Percentiles rank a stretch among this genome's conserved stretches.
These are phyloP conservation scores for Blastomyces gilchristii DNA, from an alignment of 2,329 filamentous ascomycete species.

Conservation along the genomic window DNA sequence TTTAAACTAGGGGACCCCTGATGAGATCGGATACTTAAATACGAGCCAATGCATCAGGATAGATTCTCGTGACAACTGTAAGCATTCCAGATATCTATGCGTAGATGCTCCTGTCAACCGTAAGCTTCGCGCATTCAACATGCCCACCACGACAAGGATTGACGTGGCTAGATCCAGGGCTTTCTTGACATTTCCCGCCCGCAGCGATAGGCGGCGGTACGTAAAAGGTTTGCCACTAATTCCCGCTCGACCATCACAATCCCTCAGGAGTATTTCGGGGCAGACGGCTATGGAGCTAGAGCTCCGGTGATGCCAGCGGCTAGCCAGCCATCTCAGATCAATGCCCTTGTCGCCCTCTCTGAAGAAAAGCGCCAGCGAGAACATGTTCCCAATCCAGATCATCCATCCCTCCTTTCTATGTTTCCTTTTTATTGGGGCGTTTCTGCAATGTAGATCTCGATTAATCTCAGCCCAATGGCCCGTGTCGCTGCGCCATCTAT, in stretches of 20 bases:
- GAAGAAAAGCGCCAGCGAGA: neutral
- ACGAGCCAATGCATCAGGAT: neutral
- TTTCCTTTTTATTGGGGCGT: neutral
- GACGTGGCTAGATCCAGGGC: constrained; percentile 1
- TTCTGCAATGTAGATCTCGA: constrained; percentile 6
- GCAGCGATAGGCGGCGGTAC: neutral
- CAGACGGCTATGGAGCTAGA: neutral
- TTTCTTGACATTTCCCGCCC: neutral
- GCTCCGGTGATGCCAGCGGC: neutral
- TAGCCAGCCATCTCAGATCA: neutral
- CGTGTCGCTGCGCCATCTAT: too few species aligned
- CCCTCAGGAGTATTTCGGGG: neutral
- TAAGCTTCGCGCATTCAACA: neutral
- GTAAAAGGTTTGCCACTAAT: neutral
- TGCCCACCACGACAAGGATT: neutral
- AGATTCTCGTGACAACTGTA: neutral
- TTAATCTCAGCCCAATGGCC: neutral
- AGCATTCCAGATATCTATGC: neutral
- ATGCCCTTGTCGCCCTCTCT: neutral
- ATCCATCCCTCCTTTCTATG: neutral
- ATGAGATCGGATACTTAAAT: neutral
- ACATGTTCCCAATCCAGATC: neutral
- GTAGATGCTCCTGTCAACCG: neutral
- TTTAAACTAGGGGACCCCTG: neutral
- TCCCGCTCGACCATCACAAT: neutral